Conservation (phyloP, 2,329 filamentous ascomycete species). For the Grosmannia clavigera region DNA sequence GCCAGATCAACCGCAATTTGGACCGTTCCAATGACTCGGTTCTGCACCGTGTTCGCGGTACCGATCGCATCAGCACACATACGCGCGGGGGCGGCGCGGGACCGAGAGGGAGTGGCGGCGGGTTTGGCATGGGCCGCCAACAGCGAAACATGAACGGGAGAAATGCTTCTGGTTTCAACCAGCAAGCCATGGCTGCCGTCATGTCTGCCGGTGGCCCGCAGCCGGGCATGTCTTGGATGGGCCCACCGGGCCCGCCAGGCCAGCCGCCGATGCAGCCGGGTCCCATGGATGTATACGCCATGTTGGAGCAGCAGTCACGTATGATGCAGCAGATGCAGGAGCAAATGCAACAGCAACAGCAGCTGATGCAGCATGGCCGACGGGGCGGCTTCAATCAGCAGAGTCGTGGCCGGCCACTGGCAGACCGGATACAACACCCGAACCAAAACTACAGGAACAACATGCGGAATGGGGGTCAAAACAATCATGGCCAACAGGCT, state of each 20-base stretch:
- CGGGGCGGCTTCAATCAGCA: constrained; percentile 24
- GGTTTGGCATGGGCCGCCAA: constrained; percentile 16
- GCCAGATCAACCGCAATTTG: constrained; percentile 73
- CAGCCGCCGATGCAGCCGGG: constrained; percentile 19
- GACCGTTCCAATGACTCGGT: constrained; percentile 64
- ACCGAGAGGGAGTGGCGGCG: constrained; percentile 42
- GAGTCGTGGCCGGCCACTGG: constrained; percentile 48
- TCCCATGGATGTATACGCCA: constrained; percentile 52
- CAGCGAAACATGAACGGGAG: constrained; percentile 35
- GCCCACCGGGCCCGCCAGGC: constrained; percentile 23
- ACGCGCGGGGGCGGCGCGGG: constrained; percentile 59
- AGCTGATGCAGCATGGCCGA: constrained; percentile 37
- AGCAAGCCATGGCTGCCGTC: constrained; percentile 34
- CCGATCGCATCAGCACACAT: constrained; percentile 70
- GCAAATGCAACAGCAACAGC: constrained; percentile 40
- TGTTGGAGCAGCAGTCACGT: constrained; percentile 76
- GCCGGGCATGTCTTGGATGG: constrained; percentile 31
- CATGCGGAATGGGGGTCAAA: constrained; percentile 34
- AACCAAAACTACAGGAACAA: constrained; percentile 31
- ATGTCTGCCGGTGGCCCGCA: constrained; percentile 16
- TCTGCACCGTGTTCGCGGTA: constrained; percentile 70
- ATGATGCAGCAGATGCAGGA: constrained; percentile 70
- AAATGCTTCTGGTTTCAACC: constrained; percentile 36
- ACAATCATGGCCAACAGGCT: constrained; percentile 19
- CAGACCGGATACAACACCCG: constrained; percentile 56